Conservation (phyloP, 805 yeast species). For the Saturnispora sanitii region DNA sequence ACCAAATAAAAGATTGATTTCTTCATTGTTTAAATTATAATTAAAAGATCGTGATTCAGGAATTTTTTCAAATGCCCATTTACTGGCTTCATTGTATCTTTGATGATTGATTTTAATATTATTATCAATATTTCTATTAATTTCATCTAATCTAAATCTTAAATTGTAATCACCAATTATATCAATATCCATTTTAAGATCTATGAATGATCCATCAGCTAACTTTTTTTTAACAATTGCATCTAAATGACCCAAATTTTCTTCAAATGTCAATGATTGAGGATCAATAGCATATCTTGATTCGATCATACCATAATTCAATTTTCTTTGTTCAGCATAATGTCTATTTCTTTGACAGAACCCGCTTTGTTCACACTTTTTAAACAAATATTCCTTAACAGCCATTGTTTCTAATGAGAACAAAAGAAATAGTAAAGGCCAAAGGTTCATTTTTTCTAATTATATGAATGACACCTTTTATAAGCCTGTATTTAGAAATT, state of each 20-base stretch:
- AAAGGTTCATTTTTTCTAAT: not conserved
- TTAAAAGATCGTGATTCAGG: slow-evolving; percentile 16
- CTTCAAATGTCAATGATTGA: slow-evolving; percentile 23
- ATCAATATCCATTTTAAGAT: slow-evolving; percentile 48
- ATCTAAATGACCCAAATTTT: slow-evolving; percentile 25
- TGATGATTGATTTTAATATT: slow-evolving; percentile 23
- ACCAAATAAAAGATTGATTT: slow-evolving; percentile 29
- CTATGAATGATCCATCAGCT: slow-evolving; percentile 29
- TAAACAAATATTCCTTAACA: slow-evolving; percentile 60
- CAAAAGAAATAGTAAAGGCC: not conserved
- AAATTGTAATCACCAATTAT: slow-evolving; percentile 48
- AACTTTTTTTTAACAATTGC: slow-evolving; percentile 42
- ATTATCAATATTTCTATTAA: slow-evolving; percentile 25
- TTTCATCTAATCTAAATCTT: slow-evolving; percentile 61
- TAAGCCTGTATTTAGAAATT: too few species aligned
- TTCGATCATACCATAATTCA: slow-evolving; percentile 18
- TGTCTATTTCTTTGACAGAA: slow-evolving; percentile 74
- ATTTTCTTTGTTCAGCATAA: slow-evolving; percentile 38
- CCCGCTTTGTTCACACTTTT: slow-evolving; percentile 70
- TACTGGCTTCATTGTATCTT: slow-evolving; percentile 51
- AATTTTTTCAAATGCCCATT: slow-evolving; percentile 42
- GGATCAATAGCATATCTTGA: slow-evolving; percentile 35
- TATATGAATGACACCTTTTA: too few species aligned
- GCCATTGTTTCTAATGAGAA: slow-evolving; percentile 18
- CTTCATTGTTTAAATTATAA: slow-evolving; percentile 18